Evolutionary conservation across 2,329 filamentous ascomycete genomes (phyloP), one percentile per base, ranked within the genome.

Genomic region (Emergomyces pasteurianus): DNA sequence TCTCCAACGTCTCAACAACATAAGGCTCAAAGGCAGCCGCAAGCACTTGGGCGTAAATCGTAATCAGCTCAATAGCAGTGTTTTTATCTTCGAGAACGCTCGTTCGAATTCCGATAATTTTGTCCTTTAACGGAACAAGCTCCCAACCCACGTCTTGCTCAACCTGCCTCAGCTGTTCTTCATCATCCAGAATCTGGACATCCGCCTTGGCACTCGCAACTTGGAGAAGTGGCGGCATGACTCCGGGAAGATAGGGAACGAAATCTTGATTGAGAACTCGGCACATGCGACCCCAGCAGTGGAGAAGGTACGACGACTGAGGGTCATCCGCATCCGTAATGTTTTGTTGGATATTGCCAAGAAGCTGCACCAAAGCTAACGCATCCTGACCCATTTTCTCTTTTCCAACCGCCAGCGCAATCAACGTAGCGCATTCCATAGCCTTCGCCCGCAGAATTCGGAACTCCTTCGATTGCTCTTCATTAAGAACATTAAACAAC

Each of bases 251-350:
- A 80, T 95, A 99, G 18, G 92, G 92, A 14, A 97, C 81, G 75
- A 99, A 99, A 68, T 96, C 92, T 55, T 83, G 79, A 23, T 89
- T 91, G 64, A 99, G 83, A 36, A 99, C 92, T 66, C 94, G 87
- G 76, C 92, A 97, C 94, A 99, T 99, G 56, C 94, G 86, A 58
- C 94, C 94, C 94, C 94, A 99, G 78, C 94, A 99, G 80, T 99
- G 94, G 77, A 99, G 89, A 42, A 99, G 82, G 73, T 99, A 99
- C 69, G 95, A 92, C 18, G 91, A 89, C 75, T 99, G 94, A 46
- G 94, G 94, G 71, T 99, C 94, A 68, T 99, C 94, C 1, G 91
- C 78, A 69, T 99, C 94, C 4, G 86, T 87, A 64, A 97, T 94
- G 70, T 83, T 87, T 67, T 86, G 81, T 74, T 99, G 94, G 61